Evolutionary conservation across 108 stramenopile species (phyloP), one percentile per base, ranked within the genome.

Genomic region (Cyclotella baltica): DNA sequence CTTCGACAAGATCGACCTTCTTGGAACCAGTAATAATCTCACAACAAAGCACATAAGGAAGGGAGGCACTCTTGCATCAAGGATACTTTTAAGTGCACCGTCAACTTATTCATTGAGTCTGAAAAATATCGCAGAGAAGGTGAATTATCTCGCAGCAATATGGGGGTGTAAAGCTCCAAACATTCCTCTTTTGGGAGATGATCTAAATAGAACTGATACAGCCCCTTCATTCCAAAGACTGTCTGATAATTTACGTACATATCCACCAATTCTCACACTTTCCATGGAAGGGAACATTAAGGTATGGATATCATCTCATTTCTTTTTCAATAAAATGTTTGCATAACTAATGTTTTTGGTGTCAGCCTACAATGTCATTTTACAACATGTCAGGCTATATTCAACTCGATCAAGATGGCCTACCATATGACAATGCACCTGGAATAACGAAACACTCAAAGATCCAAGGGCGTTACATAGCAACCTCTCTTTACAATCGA

Each of bases 361-460:
- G 19, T 8, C 33, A 61, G 43, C 90, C 92, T 3, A 95, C 92
- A 22, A 43, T 92, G 67, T 79, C 84, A 36, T 95, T 95, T 71
- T 93, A 78, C 79, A 90, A 93, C 58, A 74, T 78, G 56, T 91
- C 92, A 5, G 88, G 90, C n/a, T 95, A 95, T 48, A 86, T 89
- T 25, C n/a, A 55, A 9, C 67, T 94, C 33, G 85, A 90, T 55
- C 27, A 30, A 11, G 74, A 88, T 52, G 90, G 89, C 70, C 19
- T 37, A 33, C 66, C 63, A 4, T 31, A 9, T 36, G 16, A 29
- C 35, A 43, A 36, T 31, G 11, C 40, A 70, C 47, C 40, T 36
- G 43, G 22, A 47, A 19, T 4, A 10, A 22, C 4, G 16, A 29
- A 33, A 55, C 18, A 36, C 3, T 35, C 48, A 18, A 50, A 70